Evolutionary conservation across 2,329 filamentous ascomycete genomes (phyloP), one percentile per base, ranked within the genome.

Genomic region (Ophidiomyces ophidiicola): DNA sequence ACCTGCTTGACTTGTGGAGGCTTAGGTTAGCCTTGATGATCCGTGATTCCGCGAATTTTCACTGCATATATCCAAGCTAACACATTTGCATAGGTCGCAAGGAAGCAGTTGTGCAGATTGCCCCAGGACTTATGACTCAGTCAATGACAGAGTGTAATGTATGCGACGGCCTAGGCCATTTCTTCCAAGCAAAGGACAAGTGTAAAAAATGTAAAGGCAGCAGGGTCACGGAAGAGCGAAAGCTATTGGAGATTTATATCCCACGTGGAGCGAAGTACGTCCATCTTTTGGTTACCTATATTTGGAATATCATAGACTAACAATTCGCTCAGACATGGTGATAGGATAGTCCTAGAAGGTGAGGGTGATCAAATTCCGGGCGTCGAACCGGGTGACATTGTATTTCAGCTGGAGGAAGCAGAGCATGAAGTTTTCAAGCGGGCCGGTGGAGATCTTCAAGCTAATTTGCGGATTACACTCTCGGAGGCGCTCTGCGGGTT

Each of bases 161-260:
- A 53, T 98, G 90, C 63, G 72, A 78, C 44, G 88, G 87, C 23
- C 74, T 78, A n/a, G 90, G 90, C 4, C 78, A 79, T 55, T 78
- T 87, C 55, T 93, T 78, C 67, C 88, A 88, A 61, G 85, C 94
- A 56, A 96, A 96, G 69, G 90, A 98, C 56, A 84, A 85, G 57
- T 98, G 90, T 71, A 94, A 93, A 71, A 94, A 90, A 69, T 98
- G 90, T 76, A 96, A 96, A 66, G 90, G 90, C 54, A 83, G 82
- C 61, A 76, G 84, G 46, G 86, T 84, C 10, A 76, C 78, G 31
- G 80, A 86, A 53, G 82, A 90, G 63, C 90, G 83, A 63, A 98
- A 96, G 67, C 82, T 88, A 3, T 70, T 98, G 44, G 90, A 98
- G 64, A 80, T 98, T 37, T 96, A 96, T 66, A 94, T 98, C 44